Evolutionary conservation across 768 basidiomycete genomes (phyloP).

Genomic region (Heimioporus sp.): DNA sequence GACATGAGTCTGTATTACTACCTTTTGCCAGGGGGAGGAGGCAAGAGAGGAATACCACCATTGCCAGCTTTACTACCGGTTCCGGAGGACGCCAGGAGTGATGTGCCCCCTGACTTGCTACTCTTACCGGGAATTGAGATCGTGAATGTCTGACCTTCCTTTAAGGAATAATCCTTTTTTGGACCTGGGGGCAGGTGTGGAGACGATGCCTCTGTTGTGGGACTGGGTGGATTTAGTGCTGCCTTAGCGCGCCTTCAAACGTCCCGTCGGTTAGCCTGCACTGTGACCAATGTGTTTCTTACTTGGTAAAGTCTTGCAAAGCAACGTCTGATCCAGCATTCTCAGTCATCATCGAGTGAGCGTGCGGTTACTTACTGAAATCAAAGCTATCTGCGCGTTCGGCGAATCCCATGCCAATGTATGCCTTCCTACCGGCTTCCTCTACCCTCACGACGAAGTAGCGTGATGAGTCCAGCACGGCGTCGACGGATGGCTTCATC

Average conservation of each 20-base stretch:
- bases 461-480: constrained; percentile 92
- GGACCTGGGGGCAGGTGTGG: constrained; percentile 73
- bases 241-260: constrained; percentile 58
- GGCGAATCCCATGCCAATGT: constrained; percentile 90
- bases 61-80: constrained; percentile 21
- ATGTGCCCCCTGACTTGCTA: constrained; percentile 35
- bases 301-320: constrained; percentile 86
- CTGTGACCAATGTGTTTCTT: not conserved
- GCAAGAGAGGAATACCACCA: constrained; percentile 65
- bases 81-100: constrained; percentile 38
- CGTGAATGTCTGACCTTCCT: constrained; percentile 93
- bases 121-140: constrained; percentile 85
- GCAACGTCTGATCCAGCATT: constrained; percentile 60
- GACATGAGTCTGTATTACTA: constrained; percentile 29
- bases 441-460: constrained; percentile 94
- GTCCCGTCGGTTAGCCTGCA: not conserved
- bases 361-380: constrained; percentile 62
- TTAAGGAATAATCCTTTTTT: constrained; percentile 91
- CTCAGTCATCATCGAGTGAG: constrained; percentile 5
- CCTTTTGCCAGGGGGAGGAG: constrained; percentile 68
- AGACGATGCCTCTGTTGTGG: constrained; percentile 47
- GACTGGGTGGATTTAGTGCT: constrained; percentile 51
- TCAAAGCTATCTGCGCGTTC: constrained; percentile 90
- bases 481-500: constrained; percentile 81
- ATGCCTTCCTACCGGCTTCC: constrained; percentile 83